phyloP scores from a whole-genome alignment of 495 filamentous ascomycete genomes.

The Acidiella bohemica region DNA sequence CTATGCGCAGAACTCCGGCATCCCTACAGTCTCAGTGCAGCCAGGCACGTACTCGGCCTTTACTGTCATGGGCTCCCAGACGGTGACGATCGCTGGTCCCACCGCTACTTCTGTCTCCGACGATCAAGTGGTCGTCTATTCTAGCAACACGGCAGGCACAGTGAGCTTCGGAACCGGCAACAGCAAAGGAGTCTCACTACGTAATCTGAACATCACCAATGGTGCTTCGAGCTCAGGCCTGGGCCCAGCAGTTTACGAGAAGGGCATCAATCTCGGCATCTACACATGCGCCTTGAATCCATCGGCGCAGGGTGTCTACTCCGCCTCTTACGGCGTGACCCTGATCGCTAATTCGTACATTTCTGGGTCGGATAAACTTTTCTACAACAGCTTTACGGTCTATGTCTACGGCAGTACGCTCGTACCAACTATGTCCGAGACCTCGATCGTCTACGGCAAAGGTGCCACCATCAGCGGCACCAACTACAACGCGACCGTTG shows the following conservation, averaged over 20 bases:
- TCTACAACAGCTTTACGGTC: slow-evolving; percentile 1
- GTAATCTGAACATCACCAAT: slow-evolving; percentile 10
- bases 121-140: neutral
- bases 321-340: slow-evolving; percentile 1
- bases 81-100: slow-evolving; percentile 4
- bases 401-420: slow-evolving; percentile 10
- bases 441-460: neutral
- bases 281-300: slow-evolving; percentile 10
- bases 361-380: slow-evolving; percentile 8
- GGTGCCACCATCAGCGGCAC: neutral
- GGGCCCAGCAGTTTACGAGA: slow-evolving; percentile 1
- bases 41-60: slow-evolving; percentile 5
- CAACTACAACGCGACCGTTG: slow-evolving; percentile 11
- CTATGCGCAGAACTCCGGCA: slow-evolving; percentile 4
- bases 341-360: slow-evolving; percentile 3
- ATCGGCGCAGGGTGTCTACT: neutral
- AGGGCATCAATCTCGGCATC: slow-evolving; percentile 10
- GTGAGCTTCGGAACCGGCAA: slow-evolving; percentile 6
- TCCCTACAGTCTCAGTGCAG: slow-evolving; percentile 1
- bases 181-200: neutral
- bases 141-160: neutral
- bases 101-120: neutral
- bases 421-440: neutral
- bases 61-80: neutral
- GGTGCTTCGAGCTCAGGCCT: neutral